Base-by-base conservation (phyloP, 352 stramenopile species). In the Phytopythium montanum region DNA sequence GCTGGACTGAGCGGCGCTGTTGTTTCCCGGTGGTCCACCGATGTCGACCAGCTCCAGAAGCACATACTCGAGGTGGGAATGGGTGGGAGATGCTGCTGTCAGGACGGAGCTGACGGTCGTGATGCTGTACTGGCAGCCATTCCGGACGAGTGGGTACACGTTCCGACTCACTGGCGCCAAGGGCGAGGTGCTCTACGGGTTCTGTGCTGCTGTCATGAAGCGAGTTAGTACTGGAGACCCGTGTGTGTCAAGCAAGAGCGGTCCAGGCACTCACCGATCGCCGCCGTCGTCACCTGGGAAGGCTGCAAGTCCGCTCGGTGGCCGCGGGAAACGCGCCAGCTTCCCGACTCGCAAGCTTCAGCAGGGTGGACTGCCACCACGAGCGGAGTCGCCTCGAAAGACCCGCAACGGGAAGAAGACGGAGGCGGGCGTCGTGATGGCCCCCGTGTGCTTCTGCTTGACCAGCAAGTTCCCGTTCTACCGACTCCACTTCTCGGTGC, bases 401-500 rank as follows among this genome's bases (percentile, higher is more conserved):
- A 4, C 13, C 4, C 45, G 25, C 5, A 26, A 21, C 25, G 33
- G 25, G 45, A 52, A 31, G 23, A 52, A 26, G 25, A 50, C 19
- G 18, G n/a, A n/a, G n/a, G n/a, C 31, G n/a, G 18, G 39, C 26
- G 53, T 58, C 3, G 23, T 50, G 45, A 68, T 95, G 38, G 83
- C 83, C 13, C 83, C 85, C 1, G 65, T 88, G 3, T 92, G 83
- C 60, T 95, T 87, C 53, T 95, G 83, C 56, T 83, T 95, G 53
- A 95, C 84, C 12, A 91, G 83, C 75, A 95, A 95, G 33, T 95
- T 92, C 49, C 85, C 85, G 12, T 92, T 95, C 67, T 95, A 95
- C 62, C 84, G 84, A 14, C 75, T 95, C 16, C 81, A 95, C 54
- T 95, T 92, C 62, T 66, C 76, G 61, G 85, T 95, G 65, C 1